phyloP scores from a whole-genome alignment of 2,329 filamentous ascomycete species.

The Thielaviopsis euricoi region DNA sequence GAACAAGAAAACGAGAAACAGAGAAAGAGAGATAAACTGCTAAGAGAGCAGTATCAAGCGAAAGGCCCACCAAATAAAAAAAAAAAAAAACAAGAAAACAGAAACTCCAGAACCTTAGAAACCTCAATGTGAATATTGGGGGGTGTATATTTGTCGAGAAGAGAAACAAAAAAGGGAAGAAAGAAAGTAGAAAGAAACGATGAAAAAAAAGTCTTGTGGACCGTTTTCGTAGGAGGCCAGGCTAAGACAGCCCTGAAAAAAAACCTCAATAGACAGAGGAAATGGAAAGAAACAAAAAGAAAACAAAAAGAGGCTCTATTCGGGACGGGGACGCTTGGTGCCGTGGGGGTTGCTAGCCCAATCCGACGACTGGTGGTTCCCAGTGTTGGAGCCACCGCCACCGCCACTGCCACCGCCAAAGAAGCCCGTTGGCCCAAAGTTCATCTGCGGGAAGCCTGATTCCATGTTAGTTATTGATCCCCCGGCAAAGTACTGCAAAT shows the following conservation, averaged over 20 bases:
- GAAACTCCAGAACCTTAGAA: too few species aligned
- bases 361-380: background rate
- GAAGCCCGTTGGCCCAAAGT: constrained; percentile 59
- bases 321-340: constrained; percentile 61
- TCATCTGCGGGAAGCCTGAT: constrained; percentile 34
- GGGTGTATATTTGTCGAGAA: too few species aligned
- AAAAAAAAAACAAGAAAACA: too few species aligned
- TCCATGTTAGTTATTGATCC: constrained; percentile 12
- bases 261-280: too few species aligned
- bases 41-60: too few species aligned
- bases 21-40: background rate
- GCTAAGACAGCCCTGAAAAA: too few species aligned
- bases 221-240: too few species aligned
- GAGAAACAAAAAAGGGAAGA: too few species aligned
- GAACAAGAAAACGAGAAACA: background rate
- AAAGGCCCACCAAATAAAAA: too few species aligned
- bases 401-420: constrained; percentile 35
- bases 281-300: background rate
- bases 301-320: constrained; percentile 29
- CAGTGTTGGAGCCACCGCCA: constrained; percentile 40
- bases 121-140: too few species aligned
- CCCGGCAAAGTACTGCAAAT: background rate
- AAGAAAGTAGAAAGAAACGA: too few species aligned
- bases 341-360: constrained; percentile 54
- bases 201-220: too few species aligned